These are phyloP conservation scores for Apiotrichum sp. DNA, from an alignment of 1,284 basidiomycete species.

Conservation along the genomic window DNA sequence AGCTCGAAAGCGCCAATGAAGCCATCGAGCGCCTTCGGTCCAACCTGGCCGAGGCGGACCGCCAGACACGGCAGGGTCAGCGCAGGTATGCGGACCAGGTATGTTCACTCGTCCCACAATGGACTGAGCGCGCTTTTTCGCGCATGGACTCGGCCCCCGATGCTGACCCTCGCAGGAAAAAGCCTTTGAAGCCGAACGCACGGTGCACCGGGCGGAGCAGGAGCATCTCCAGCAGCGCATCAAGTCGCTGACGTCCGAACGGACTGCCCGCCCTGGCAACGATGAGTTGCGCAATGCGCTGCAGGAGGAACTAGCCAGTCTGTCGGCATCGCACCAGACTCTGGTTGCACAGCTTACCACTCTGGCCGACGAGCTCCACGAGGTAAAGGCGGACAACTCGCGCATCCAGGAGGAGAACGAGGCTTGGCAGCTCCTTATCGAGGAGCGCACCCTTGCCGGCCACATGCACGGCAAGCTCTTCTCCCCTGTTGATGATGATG, in stretches of 20 bases:
- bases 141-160: not conserved
- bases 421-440: constrained; percentile 82
- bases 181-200: constrained; percentile 40
- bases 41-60: constrained; percentile 31
- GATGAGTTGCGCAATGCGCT: constrained; percentile 18
- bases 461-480: constrained; percentile 56
- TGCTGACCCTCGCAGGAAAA: constrained; percentile 30
- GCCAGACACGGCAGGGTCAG: constrained; percentile 26
- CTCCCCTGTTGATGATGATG: not conserved
- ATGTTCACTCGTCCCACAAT: not conserved
- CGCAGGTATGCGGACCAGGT: constrained; percentile 41
- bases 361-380: constrained; percentile 31
- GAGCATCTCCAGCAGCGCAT: constrained; percentile 31
- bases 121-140: not conserved
- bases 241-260: constrained; percentile 20
- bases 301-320: constrained; percentile 37
- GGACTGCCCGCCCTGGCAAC: constrained; percentile 1
- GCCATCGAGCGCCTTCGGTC: constrained; percentile 30
- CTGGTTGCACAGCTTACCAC: constrained; percentile 36
- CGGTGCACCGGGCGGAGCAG: constrained; percentile 38
- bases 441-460: constrained; percentile 80
- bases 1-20: constrained; percentile 36
- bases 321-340: constrained; percentile 32
- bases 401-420: constrained; percentile 73
- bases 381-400: constrained; percentile 29